Evolutionary conservation across 75 land plant species (phyloP).

Genomic region (Cupressus sempervirens): DNA sequence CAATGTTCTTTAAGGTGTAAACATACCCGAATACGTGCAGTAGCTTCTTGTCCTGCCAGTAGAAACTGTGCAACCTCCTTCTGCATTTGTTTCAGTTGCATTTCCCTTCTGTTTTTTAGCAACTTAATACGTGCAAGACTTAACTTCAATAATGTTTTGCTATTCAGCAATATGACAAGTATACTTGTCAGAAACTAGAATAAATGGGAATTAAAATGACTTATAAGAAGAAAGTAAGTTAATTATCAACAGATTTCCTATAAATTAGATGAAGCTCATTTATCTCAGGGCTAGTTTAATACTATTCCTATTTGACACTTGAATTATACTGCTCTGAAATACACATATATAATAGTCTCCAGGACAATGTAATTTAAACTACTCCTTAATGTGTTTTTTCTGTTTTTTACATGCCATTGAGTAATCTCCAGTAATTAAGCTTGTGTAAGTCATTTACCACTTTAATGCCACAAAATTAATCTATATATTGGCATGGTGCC

Average conservation of each 20-base stretch:
- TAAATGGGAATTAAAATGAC: neutral
- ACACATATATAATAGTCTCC: neutral
- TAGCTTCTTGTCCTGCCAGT: constrained; percentile 45
- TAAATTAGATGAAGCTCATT: neutral
- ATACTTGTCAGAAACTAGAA: neutral
- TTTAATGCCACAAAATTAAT: neutral
- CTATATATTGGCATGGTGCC: neutral
- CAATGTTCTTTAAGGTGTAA: neutral
- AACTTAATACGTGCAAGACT: constrained; percentile 65
- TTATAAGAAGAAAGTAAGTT: neutral
- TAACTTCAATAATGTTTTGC: constrained; percentile 82
- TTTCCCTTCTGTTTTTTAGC: constrained; percentile 39
- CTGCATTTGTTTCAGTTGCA: constrained; percentile 46
- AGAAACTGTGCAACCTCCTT: constrained; percentile 48
- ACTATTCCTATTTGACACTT: neutral
- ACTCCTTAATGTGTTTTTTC: neutral
- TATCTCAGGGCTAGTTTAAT: neutral
- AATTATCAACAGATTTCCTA: neutral
- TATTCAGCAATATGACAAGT: constrained; percentile 6
- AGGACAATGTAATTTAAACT: neutral
- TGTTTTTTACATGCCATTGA: neutral
- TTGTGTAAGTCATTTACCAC: neutral
- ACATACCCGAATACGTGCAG: constrained; percentile 43
- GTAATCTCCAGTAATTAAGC: neutral
- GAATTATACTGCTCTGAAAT: neutral